phyloP scores from a whole-genome alignment of 2,329 filamentous ascomycete genomes.

The Penicillium griseofulvum region DNA sequence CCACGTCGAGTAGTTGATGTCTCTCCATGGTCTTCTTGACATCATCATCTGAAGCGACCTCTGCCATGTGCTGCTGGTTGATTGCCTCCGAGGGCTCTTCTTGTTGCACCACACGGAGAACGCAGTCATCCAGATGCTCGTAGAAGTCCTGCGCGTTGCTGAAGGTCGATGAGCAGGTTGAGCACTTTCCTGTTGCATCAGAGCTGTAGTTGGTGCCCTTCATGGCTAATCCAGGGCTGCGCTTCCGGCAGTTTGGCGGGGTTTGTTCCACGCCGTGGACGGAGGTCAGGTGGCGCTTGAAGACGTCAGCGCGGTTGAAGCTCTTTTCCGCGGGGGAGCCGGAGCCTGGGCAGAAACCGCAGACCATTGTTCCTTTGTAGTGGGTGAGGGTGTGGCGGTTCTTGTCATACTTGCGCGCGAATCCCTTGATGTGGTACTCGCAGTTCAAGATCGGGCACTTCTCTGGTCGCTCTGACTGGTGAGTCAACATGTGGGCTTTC shows the following conservation, averaged over 20 bases:
- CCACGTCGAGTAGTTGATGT: constrained; percentile 52
- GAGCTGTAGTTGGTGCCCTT: constrained; percentile 69
- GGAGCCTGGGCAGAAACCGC: constrained; percentile 86
- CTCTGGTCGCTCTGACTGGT: constrained; percentile 84
- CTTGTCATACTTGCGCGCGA: constrained; percentile 94
- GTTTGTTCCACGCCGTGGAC: constrained; percentile 93
- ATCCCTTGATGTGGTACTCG: constrained; percentile 89
- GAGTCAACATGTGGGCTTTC: constrained; percentile 91
- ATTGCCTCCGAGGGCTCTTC: constrained; percentile 58
- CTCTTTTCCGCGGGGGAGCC: constrained; percentile 89
- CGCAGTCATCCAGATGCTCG: constrained; percentile 80
- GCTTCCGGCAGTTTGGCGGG: constrained; percentile 86
- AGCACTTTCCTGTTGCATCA: constrained; percentile 83
- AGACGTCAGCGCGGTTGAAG: constrained; percentile 92
- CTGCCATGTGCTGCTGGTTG: constrained; percentile 54
- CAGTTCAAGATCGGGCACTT: constrained; percentile 92
- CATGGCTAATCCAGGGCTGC: constrained; percentile 54
- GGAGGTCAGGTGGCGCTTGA: constrained; percentile 88
- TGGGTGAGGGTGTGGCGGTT: constrained; percentile 91
- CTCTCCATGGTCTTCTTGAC: constrained; percentile 59
- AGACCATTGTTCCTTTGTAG: constrained; percentile 97
- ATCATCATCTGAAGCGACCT: constrained; percentile 60
- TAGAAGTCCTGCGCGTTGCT: constrained; percentile 92
- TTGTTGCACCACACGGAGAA: constrained; percentile 61
- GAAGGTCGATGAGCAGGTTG: constrained; percentile 84